Conservation (phyloP, 805 yeast genomes). For the Wickerhamiella azyma region DNA sequence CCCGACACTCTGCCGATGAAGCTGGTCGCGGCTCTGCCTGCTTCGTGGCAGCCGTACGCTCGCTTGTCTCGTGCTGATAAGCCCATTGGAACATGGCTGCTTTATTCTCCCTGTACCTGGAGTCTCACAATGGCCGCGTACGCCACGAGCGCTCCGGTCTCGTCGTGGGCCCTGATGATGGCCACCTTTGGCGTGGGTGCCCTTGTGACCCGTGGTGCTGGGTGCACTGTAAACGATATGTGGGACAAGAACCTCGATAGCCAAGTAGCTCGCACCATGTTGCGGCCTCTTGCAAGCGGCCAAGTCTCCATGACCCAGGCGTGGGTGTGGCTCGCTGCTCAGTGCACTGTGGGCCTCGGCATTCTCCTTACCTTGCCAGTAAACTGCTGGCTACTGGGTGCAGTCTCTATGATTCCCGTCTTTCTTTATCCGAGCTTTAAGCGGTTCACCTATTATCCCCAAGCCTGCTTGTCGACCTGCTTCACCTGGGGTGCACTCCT, state of each 20-base stretch:
- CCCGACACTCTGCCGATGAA: conserved; percentile 22
- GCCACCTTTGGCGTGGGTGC: conserved; percentile 74
- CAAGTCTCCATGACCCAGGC: conserved; percentile 64
- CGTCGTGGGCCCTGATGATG: conserved; percentile 46
- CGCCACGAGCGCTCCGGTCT: conserved; percentile 47
- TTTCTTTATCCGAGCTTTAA: conserved; percentile 86
- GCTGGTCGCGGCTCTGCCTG: conserved; percentile 40
- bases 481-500: conserved; percentile 90
- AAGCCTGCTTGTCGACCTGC: conserved; percentile 61
- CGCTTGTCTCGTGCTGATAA: conserved; percentile 83
- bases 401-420: conserved; percentile 65
- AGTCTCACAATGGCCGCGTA: conserved; percentile 82
- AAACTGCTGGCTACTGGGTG: conserved; percentile 72
- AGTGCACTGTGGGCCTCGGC: conserved; percentile 58
- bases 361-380: conserved; percentile 61
- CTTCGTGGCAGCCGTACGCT: conserved; percentile 72
- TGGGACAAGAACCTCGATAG: conserved; percentile 71
- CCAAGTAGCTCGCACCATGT: conserved; percentile 75
- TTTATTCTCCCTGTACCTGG: conserved; percentile 83
- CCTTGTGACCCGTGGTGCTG: conserved; percentile 90
- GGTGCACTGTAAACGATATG: conserved; percentile 89
- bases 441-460: conserved; percentile 93
- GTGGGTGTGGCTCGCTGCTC: conserved; percentile 51
- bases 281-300: conserved; percentile 88
- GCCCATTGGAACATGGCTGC: conserved; percentile 87